These are phyloP conservation scores for Cicer judaicum DNA, from an alignment of 306 rosid genomes.

Conservation along the genomic window DNA sequence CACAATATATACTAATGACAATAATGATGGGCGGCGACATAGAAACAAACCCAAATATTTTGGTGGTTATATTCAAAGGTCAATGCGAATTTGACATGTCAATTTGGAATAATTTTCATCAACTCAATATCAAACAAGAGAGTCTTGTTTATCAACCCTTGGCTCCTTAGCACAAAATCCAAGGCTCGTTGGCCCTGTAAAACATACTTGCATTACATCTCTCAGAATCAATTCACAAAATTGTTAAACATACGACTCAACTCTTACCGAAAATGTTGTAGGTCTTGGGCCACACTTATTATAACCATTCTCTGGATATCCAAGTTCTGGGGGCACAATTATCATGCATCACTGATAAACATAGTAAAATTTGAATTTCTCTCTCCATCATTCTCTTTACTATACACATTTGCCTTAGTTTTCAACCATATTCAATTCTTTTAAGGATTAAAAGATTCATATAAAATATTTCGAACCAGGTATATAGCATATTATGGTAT, in stretches of 20 bases:
- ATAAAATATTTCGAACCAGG: conserved; percentile 24
- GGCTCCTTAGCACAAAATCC: conserved; percentile 90
- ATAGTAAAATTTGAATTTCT: conserved; percentile 52
- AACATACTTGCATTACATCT: conserved; percentile 45
- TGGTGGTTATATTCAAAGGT: conserved; percentile 2
- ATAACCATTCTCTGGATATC: conserved; percentile 90
- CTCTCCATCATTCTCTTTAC: conserved; percentile 13
- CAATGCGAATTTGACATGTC: conserved; percentile 42
- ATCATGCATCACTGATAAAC: conserved; percentile 80
- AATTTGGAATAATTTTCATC: conserved; percentile 77
- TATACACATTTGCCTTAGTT: conserved; percentile 11
- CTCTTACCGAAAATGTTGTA: conserved; percentile 84
- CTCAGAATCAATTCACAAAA: conserved; percentile 36
- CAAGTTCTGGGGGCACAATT: conserved; percentile 94
- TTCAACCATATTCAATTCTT: conserved; percentile 1
- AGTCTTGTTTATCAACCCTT: conserved; percentile 96
- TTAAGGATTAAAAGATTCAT: conserved; percentile 23
- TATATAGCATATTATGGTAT: conserved; percentile 6
- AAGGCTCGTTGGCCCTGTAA: conserved; percentile 93
- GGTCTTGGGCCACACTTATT: conserved; percentile 87
- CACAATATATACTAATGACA: conserved; percentile 5
- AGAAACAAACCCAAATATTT: conserved; percentile 50
- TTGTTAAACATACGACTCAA: conserved; percentile 29
- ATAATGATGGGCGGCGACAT: background rate
- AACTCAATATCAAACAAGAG: conserved; percentile 93